These are phyloP conservation scores for Ophiocordyceps camponoti-rufipedis DNA, from an alignment of 2,329 filamentous ascomycete genomes.

Conservation along the genomic window DNA sequence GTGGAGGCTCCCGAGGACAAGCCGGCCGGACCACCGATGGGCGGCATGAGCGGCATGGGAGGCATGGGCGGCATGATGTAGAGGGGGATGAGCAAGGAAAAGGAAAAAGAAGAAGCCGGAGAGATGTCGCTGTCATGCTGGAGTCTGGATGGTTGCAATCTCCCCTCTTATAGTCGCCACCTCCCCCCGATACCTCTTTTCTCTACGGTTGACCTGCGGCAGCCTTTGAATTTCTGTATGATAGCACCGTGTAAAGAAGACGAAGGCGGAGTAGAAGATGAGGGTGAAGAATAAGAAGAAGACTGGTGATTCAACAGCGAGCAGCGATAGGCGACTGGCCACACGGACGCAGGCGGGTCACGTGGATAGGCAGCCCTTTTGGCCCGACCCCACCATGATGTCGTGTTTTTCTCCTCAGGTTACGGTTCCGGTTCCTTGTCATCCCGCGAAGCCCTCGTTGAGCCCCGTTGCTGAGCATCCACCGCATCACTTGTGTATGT, in stretches of 20 bases:
- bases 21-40: slow-evolving; percentile 41
- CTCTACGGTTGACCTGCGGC: slow-evolving; percentile 8
- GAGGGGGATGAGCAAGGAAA: slow-evolving; percentile 15
- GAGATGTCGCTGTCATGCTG: slow-evolving; percentile 12
- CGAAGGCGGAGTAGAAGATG: slow-evolving; percentile 5
- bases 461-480: neutral
- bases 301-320: neutral
- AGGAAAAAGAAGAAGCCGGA: neutral
- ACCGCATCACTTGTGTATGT: too few relatives aligned
- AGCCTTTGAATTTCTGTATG: slow-evolving; percentile 13
- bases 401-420: slow-evolving; percentile 12
- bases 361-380: slow-evolving; percentile 9
- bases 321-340: too few relatives aligned
- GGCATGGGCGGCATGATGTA: slow-evolving; percentile 49
- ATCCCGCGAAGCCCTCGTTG: slow-evolving; percentile 3
- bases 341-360: slow-evolving; percentile 6
- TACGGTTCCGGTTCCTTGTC: slow-evolving; percentile 4
- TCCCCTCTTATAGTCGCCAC: slow-evolving; percentile 12
- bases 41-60: slow-evolving; percentile 51
- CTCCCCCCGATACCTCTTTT: slow-evolving; percentile 8
- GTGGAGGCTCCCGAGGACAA: slow-evolving; percentile 94
- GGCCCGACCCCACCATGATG: slow-evolving; percentile 8
- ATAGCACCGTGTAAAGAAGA: slow-evolving; percentile 8
- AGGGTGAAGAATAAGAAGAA: too few relatives aligned
- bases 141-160: slow-evolving; percentile 24